Evolutionary conservation across 75 land plant genomes (phyloP), one percentile per base, ranked within the genome.

Genomic region (Larix kaempferi): DNA sequence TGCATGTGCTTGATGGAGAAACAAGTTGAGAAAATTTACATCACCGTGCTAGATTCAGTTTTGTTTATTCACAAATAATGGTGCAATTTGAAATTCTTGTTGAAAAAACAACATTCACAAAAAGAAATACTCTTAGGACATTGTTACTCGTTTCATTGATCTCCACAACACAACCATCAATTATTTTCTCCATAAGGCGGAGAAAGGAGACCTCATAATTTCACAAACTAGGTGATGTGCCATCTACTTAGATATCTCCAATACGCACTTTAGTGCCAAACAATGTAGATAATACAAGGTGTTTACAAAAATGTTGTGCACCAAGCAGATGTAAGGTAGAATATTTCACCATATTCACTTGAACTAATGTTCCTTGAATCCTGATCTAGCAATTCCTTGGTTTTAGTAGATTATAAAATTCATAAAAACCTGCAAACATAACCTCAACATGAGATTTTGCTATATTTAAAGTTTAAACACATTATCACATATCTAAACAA

Each of bases 101-200:
- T 29, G 1, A 29, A 0, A 29, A 29, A 29, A 29, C 33, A 29
- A 0, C 33, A 29, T 29, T 29, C 33, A 29, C 33, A 29, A 29
- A 29, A 29, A 1, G 35, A 13, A 64, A 33, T 27, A 64, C 27
- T 1, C 14, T 29, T 15, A 66, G 35, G 17, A 35, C 2, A 66
- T 66, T 17, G 25, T 59, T 77, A 92, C 99, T 97, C 16, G 99
- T 96, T 76, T 91, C 93, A 65, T 91, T 94, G 77, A 96, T 96
- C 76, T 90, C 91, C 19, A 94, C 89, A 22, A 21, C 7, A 79
- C 95, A 94, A 74, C 93, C 99, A 56, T 96, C 92, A 85, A 79
- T 83, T 58, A 96, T 57, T 76, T 84, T 92, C 82, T 96, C 99
- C 73, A 94, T 37, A 49, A 96, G 85, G 62, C 92, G 93, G 73